Base-by-base conservation (phyloP, 192 early-diverging fungal genomes). In the Umbelopsis vinacea region DNA sequence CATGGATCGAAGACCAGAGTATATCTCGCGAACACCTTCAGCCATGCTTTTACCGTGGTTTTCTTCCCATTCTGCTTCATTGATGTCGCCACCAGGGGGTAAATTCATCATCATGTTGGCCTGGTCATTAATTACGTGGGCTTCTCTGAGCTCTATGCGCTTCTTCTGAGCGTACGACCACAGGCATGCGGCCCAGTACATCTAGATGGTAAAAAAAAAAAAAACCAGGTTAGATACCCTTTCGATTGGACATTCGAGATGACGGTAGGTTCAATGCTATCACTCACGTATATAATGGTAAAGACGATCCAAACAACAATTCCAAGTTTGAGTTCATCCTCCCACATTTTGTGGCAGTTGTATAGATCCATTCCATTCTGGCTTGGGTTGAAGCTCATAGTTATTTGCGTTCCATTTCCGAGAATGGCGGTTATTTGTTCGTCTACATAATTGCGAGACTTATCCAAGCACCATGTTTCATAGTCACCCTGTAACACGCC, bases 261-360 rank as follows among this genome's bases (percentile, higher is more conserved):
- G 1, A 67, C 8, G 6, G 11, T 43, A n/a, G n/a, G 40, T 43
- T 0, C 5, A 0, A 6, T 40, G 8, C 11, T 43, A 11, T 43
- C 9, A 55, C 47, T 60, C 75, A 79, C 78, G 69, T 73, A 80
- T 14, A 72, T 22, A 19, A 80, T 52, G 6, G 68, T 47, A 14
- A 80, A 54, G 43, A 75, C 46, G 4, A 76, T 19, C 47, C 67
- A 73, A 8, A 72, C 3, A 11, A 71, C 66, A 67, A 73, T 54
- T 22, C 70, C 70, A 47, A 80, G 75, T 22, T 80, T 80, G 54
- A 80, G 45, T 38, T 80, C 78, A 60, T 71, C 68, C 22, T 73
- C 66, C 78, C 78, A 80, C 29, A 80, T 29, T 43, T 50, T 69
- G 14, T 69, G 47, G 55, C 78, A 80, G 40, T 80, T 75, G 46